Percentiles rank a stretch among this genome's conserved stretches.
These are phyloP conservation scores for Penicillium alfredii DNA, from an alignment of 495 filamentous ascomycete genomes.

Conservation along the genomic window DNA sequence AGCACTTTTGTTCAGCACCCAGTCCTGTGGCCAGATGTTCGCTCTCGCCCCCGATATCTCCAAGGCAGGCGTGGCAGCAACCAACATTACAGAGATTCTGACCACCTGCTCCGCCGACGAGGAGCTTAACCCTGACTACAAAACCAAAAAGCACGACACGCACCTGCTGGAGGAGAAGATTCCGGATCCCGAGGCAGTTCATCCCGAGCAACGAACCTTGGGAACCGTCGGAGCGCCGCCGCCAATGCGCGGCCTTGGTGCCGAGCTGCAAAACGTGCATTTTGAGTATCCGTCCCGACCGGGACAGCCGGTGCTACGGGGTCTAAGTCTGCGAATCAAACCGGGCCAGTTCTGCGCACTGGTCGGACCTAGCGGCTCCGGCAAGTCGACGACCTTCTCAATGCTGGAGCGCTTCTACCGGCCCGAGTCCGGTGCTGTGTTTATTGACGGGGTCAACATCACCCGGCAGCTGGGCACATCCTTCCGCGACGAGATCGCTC, in stretches of 20 bases:
- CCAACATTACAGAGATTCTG: slow-evolving; percentile 30
- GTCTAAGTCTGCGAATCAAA: slow-evolving; percentile 47
- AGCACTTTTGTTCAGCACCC: slow-evolving; percentile 52
- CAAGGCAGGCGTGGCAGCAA: slow-evolving; percentile 38
- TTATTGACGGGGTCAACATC: slow-evolving; percentile 39
- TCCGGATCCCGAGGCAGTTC: slow-evolving; percentile 19
- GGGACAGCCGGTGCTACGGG: slow-evolving; percentile 44
- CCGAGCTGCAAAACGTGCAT: slow-evolving; percentile 47
- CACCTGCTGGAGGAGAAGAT: slow-evolving; percentile 20
- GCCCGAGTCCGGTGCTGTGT: slow-evolving; percentile 31
- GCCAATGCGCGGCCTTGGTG: slow-evolving; percentile 22
- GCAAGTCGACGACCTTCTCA: slow-evolving; percentile 55
- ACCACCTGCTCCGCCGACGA: slow-evolving; percentile 27
- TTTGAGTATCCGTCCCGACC: slow-evolving; percentile 59
- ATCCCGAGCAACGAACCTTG: not conserved
- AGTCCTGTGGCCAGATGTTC: slow-evolving; percentile 62
- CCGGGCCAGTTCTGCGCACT: slow-evolving; percentile 54
- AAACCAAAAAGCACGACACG: slow-evolving; percentile 6
- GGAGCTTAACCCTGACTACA: slow-evolving; percentile 17
- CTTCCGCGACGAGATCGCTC: slow-evolving; percentile 47
- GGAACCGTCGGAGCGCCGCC: slow-evolving; percentile 1
- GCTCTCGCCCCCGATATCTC: slow-evolving; percentile 57
- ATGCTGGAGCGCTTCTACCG: slow-evolving; percentile 57
- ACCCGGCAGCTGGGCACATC: slow-evolving; percentile 22
- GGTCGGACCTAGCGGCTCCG: slow-evolving; percentile 55